Evolutionary conservation across 495 filamentous ascomycete species (phyloP), one percentile per base, ranked within the genome.

Genomic region (Aspergillus affinis): DNA sequence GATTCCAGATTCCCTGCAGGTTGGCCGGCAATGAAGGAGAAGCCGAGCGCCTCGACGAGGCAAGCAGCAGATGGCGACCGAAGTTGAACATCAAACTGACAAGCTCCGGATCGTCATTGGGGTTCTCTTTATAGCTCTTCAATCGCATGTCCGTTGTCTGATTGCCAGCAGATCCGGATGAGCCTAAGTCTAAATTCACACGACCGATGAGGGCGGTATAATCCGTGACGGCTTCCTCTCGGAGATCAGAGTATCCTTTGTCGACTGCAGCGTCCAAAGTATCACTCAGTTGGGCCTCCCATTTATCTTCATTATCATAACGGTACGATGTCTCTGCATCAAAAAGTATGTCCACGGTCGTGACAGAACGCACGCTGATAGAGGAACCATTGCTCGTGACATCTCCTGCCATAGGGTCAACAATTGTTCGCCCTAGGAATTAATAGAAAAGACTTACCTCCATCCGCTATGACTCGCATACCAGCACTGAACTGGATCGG

Each of bases 1-100:
- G 53, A 54, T 83, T 82, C 81, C 78, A 83, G 30, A 82, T 69
- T 6, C 80, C 81, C 61, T 85, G 81, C 1, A 82, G 72, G 50
- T 79, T 82, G 8, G 79, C 75, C 4, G 82, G 79, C 0, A 83
- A 65, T 0, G 66, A 64, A 13, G 36, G 41, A 17, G 41, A 21
- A 3, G 20, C n/a, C 8, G 61, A 60, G 8, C 64, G 58, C 13
- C 74, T 69, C 0, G 74, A 77, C 0, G 71, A 75, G 5, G 74
- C 57, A 29, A 78, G 66, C 4, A 80, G 65, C 4, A 74, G 61
- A 52, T 80, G 67, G 6, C 72, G 62, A 7, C 72, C 79, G 55
- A 67, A 77, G 44, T 81, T 73, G 52, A 74, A 75, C 41, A 66
- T 67, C 12, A 80, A 62, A 3, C 69, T 59, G 5, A 65, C 62